Percentiles rank a stretch among this genome's conserved stretches.
Conservation (phyloP, 2,329 filamentous ascomycete species). For the Botrytis hyacinthi region DNA sequence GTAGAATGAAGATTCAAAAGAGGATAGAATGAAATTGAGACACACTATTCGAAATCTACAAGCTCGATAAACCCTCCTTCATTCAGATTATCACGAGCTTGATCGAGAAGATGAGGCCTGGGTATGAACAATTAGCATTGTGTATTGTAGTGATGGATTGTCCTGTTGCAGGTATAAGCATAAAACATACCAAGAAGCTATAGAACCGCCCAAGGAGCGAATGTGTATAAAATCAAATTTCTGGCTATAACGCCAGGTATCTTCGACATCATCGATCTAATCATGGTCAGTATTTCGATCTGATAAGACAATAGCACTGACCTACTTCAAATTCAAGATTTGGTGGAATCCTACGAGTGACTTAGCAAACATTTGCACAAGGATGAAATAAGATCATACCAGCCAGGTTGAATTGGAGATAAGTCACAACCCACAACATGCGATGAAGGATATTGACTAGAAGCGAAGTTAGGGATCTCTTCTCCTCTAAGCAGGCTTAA, state of each 20-base stretch:
- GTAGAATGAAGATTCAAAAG: background rate
- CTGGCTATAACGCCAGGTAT: slow-evolving; percentile 33
- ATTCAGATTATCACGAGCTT: slow-evolving; percentile 29
- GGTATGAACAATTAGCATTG: slow-evolving; percentile 22
- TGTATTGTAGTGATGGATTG: background rate
- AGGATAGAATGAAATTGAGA: slow-evolving; percentile 3
- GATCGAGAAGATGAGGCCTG: slow-evolving; percentile 29
- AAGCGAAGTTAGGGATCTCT: slow-evolving; percentile 23
- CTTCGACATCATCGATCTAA: slow-evolving; percentile 38
- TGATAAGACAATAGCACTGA: background rate
- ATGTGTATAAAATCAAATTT: slow-evolving; percentile 20
- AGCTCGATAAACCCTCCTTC: slow-evolving; percentile 34
- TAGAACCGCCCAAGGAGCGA: slow-evolving; percentile 28
- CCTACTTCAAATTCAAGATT: slow-evolving; percentile 37
- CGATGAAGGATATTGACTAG: slow-evolving; percentile 33
- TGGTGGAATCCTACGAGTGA: slow-evolving; percentile 29
- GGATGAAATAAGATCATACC: slow-evolving; percentile 21
- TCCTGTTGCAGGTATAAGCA: background rate
- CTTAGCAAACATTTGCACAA: background rate
- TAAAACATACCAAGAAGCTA: slow-evolving; percentile 42
- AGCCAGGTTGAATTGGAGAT: slow-evolving; percentile 34
- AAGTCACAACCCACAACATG: slow-evolving; percentile 33
- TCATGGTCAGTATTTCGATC: background rate
- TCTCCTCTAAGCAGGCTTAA: slow-evolving; percentile 22
- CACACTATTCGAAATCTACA: slow-evolving; percentile 32